Evolutionary conservation across 2,329 filamentous ascomycete genomes (phyloP), one percentile per base, ranked within the genome.

Genomic region (Penicillium expansum): DNA sequence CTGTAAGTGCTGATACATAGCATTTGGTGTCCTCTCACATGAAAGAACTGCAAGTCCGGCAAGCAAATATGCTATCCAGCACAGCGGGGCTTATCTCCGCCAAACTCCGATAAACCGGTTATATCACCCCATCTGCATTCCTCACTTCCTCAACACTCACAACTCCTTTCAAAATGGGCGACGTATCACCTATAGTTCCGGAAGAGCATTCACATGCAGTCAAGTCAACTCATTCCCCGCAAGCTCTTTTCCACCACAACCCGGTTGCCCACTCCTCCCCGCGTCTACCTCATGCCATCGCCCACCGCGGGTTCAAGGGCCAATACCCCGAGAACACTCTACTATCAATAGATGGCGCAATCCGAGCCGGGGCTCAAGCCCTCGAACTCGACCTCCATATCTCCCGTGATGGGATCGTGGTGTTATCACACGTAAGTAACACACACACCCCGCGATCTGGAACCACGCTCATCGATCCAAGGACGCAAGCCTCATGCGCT

Each of bases 381-480:
- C 78, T 97, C 29, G 93, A 97, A 77, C 95, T 91, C 18, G 93
- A 97, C 68, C 75, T 97, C 9, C 92, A 95, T 71, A 76, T 97
- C 33, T 87, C 90, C 14, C 85, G 82, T 59, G 93, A 97, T 68
- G 87, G 88, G 7, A 86, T 96, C 0, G 89, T 96, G 0, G 90
- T 97, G 10, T 77, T 97, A 39, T 91, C 88, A 44, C 92, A 95
- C 79, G 89, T 90, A 75, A 71, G 80, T 32, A n/a, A n/a, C n/a
- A 14, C 20, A 9, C 13, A 44, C 20, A 32, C n/a, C 16, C 6
- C 10, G 4, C 22, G 16, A 29, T 18, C 8, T 18, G 20, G 37
- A 5, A 10, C 37, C 22, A 45, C 11, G 24, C 61, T 66, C 20
- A 60, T 48, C 10, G n/a, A 16, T n/a, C 11, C 27, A 57, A 92